Evolutionary conservation across 139 green algal genomes (phyloP), one percentile per base, ranked within the genome.

Genomic region (Micractinium conductrix): DNA sequence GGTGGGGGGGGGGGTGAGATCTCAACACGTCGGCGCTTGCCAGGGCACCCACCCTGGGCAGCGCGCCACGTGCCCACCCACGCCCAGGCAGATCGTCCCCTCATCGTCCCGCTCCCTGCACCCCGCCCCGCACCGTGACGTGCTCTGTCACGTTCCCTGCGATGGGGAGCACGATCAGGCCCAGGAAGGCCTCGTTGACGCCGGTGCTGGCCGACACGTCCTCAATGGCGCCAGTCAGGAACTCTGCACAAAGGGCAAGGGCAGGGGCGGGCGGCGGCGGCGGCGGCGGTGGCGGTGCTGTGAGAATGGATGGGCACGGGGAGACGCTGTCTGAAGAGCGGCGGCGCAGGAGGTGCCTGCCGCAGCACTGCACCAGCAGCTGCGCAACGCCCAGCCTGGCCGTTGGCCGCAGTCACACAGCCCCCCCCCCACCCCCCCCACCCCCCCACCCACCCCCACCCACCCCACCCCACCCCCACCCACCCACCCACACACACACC

Each of bases 91-190:
- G n/a, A n/a, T n/a, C n/a, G n/a, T n/a, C n/a, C n/a, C n/a, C n/a
- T n/a, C n/a, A n/a, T n/a, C 48, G 26, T 38, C 22, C 21, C 62
- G 26, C 21, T 40, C 33, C 65, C 33, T 8, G 19, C 5, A 4
- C 21, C 26, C 45, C 2, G 30, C 12, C 10, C 7, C 74, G 4
- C 73, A 80, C 81, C 12, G 91, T 96, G 73, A 97, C 93, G 88
- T 98, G 95, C 88, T 98, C 95, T 50, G 91, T 94, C n/a, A 94
- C 95, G 68, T 98, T 98, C 84, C 95, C 95, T 4, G 94, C 94
- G 33, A 97, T 96, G 33, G 95, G 95, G 78, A 98, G 89, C 40
- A 98, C 71, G 50, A 96, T 93, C 33, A 95, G 93, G 17, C 93
- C 93, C 28, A 98, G 78, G 91, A 98, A 98, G 9, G 83, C 80